These are phyloP conservation scores for Cladophialophora yegresii DNA, from an alignment of 2,329 filamentous ascomycete genomes.

Conservation along the genomic window DNA sequence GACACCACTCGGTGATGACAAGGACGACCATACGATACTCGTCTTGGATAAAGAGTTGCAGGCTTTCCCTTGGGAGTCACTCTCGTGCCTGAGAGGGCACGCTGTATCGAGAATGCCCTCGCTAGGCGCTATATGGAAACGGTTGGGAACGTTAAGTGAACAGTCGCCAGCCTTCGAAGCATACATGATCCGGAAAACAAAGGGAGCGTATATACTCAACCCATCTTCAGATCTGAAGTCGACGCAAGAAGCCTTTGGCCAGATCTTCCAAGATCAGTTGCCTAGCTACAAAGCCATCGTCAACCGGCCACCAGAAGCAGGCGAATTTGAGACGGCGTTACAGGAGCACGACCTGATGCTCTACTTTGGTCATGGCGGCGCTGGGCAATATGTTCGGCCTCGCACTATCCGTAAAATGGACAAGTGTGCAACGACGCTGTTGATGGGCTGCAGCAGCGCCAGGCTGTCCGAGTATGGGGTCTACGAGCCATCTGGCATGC, in stretches of 20 bases:
- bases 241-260: constrained; percentile 74
- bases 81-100: constrained; percentile 77
- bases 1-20: constrained; percentile 38
- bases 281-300: constrained; percentile 55
- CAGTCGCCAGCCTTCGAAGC: constrained; percentile 31
- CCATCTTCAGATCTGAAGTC: constrained; percentile 79
- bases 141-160: constrained; percentile 54
- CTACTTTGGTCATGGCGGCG: constrained; percentile 96
- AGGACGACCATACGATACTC: constrained; percentile 71
- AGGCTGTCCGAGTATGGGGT: constrained; percentile 77
- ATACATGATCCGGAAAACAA: constrained; percentile 27
- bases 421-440: constrained; percentile 76
- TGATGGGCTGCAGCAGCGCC: constrained; percentile 93
- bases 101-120: constrained; percentile 88
- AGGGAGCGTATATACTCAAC: constrained; percentile 76
- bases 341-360: constrained; percentile 70
- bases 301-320: constrained; percentile 69
- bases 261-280: constrained; percentile 37
- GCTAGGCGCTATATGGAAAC: constrained; percentile 74
- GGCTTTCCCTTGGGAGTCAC: constrained; percentile 90
- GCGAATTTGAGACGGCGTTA: constrained; percentile 72
- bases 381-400: constrained; percentile 88
- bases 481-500: constrained; percentile 87
- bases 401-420: constrained; percentile 77
- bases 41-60: constrained; percentile 91